Evolutionary conservation across 441 rosid species (phyloP).

Genomic region (Caryocar brasiliense): DNA sequence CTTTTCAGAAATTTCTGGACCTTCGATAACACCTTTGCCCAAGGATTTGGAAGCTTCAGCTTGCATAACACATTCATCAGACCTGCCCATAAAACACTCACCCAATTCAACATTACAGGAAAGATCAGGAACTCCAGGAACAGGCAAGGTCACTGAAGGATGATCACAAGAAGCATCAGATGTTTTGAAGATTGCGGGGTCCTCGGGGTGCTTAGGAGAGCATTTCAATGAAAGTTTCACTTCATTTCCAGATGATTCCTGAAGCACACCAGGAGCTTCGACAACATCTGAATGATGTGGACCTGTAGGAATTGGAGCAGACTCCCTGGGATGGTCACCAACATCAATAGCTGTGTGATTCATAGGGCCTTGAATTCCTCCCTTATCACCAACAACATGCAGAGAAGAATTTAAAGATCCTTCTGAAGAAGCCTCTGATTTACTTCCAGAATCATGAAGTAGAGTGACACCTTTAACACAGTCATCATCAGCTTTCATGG

Average conservation of each 20-base stretch:
- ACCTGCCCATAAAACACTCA: neutral
- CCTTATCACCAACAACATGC: conserved; percentile 7
- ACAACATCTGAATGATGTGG: conserved; percentile 11
- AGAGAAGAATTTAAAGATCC: conserved; percentile 1
- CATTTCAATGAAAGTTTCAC: neutral
- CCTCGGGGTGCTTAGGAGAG: neutral
- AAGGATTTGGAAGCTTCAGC: conserved; percentile 3
- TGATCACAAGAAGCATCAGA: neutral
- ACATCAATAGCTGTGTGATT: neutral
- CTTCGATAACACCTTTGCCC: conserved; percentile 6
- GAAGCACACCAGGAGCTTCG: conserved; percentile 9
- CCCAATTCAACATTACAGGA: neutral
- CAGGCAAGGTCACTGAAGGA: neutral
- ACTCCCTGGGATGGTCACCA: conserved; percentile 1
- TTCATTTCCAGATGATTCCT: conserved; percentile 6
- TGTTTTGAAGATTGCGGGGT: neutral
- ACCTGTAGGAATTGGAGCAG: neutral
- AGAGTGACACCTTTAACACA: conserved; percentile 5
- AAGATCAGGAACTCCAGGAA: conserved; percentile 3
- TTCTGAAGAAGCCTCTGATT: conserved; percentile 8
- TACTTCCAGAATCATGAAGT: conserved; percentile 9
- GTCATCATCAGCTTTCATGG: conserved; percentile 3
- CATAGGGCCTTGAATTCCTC: neutral
- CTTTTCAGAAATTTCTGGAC: neutral
- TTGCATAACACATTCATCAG: neutral